A percentile compares a stretch with the other conserved stretches of the same genome.
phyloP scores from a whole-genome alignment of 1,284 basidiomycete species.

The Irpex sp. region DNA sequence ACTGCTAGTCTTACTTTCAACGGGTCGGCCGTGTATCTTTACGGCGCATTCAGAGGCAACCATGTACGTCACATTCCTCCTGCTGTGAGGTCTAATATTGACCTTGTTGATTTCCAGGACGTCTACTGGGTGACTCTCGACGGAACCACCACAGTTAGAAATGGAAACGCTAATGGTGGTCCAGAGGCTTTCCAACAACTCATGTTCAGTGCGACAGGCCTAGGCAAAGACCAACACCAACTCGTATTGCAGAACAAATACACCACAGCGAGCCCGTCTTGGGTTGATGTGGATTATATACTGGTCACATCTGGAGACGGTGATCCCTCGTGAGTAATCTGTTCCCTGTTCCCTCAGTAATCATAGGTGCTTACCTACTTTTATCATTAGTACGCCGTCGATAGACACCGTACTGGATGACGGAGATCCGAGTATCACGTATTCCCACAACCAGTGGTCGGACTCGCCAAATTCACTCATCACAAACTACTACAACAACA shows the following conservation, averaged over 20 bases:
- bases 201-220: constrained; percentile 7
- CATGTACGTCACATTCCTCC: not conserved
- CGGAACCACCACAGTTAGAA: not conserved
- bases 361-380: not conserved
- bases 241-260: constrained; percentile 13
- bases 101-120: not conserved
- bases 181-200: not conserved
- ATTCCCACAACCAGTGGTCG: constrained; percentile 6
- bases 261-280: not conserved
- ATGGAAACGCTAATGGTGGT: constrained; percentile 2
- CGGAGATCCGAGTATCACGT: constrained; percentile 1
- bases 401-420: constrained; percentile 10
- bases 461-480: constrained; percentile 13
- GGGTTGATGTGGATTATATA: constrained; percentile 17
- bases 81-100: not conserved
- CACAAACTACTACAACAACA: constrained; percentile 10
- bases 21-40: not conserved
- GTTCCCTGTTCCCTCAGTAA: not conserved
- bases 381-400: constrained; percentile 1
- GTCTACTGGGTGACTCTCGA: constrained; percentile 13
- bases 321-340: constrained; percentile 4
- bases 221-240: not conserved
- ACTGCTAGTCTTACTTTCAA: not conserved
- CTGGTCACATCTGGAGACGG: constrained; percentile 15
- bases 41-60: not conserved